Evolutionary conservation across 2,329 filamentous ascomycete species (phyloP).

Genomic region (Escovopsis weberi): DNA sequence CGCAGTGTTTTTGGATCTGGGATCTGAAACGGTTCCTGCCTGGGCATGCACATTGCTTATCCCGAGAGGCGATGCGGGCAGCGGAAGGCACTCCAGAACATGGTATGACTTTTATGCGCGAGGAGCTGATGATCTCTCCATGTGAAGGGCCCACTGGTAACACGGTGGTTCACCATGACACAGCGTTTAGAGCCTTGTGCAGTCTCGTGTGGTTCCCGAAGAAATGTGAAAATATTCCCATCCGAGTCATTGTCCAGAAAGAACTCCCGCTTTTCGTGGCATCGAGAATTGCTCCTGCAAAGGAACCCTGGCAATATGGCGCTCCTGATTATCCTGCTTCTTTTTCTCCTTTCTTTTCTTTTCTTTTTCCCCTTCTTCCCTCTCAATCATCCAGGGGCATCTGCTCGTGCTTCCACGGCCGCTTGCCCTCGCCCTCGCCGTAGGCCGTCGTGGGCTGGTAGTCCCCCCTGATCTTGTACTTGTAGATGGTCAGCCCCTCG

Average conservation of each 20-base stretch:
- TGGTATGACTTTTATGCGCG: too few relatives aligned
- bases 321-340: background rate
- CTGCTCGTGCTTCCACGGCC: conserved; percentile 43
- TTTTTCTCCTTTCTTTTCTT: background rate
- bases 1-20: too few relatives aligned
- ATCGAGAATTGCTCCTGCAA: background rate
- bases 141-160: too few relatives aligned
- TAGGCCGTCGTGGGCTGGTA: conserved; percentile 76
- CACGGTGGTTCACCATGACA: too few relatives aligned
- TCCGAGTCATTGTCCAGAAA: background rate
- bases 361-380: background rate
- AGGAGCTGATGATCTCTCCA: too few relatives aligned
- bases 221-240: too few relatives aligned
- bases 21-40: too few relatives aligned
- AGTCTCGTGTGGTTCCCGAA: too few relatives aligned
- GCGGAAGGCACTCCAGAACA: too few relatives aligned
- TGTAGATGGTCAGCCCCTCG: conserved; percentile 93
- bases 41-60: too few relatives aligned
- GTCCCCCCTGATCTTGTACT: conserved; percentile 75
- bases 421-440: conserved; percentile 46
- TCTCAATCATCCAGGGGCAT: conserved; percentile 22
- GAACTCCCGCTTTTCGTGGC: background rate
- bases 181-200: too few relatives aligned
- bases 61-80: too few relatives aligned
- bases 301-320: background rate